A percentile compares a stretch with the other conserved stretches of the same genome.
Evolutionary conservation across 257 asterid species (phyloP).

Genomic region (Ophiorrhiza pumila): DNA sequence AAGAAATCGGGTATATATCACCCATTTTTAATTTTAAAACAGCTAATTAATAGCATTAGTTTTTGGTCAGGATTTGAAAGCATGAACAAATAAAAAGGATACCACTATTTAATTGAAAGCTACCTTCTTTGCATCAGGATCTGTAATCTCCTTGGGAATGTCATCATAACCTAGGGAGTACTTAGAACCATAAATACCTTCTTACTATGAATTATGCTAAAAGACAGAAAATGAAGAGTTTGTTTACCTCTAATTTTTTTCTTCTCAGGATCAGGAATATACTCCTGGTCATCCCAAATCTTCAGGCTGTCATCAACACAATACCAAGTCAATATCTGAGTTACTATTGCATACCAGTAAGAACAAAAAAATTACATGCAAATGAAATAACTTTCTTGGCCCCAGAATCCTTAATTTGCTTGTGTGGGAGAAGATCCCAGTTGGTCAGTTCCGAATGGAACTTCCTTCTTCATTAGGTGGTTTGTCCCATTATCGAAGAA

Average conservation of each 20-base stretch:
- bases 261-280: slow-evolving; percentile 88
- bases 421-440: slow-evolving; percentile 87
- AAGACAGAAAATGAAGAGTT: background rate
- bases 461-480: slow-evolving; percentile 81
- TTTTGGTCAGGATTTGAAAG: background rate
- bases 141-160: slow-evolving; percentile 77
- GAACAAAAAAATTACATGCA: background rate
- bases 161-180: slow-evolving; percentile 68
- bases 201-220: background rate
- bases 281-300: slow-evolving; percentile 98
- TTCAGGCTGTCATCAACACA: slow-evolving; percentile 74
- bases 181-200: background rate
- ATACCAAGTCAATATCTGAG: slow-evolving; percentile 2
- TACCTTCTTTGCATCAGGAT: slow-evolving; percentile 87
- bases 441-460: slow-evolving; percentile 94
- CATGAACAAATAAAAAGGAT: background rate
- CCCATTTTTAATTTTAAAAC: slow-evolving; percentile 57
- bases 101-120: background rate
- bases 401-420: slow-evolving; percentile 78
- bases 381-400: slow-evolving; percentile 68
- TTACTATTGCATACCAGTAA: background rate
- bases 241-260: slow-evolving; percentile 84
- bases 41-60: background rate
- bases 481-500: slow-evolving; percentile 61
- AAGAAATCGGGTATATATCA: too few species aligned